Evolutionary conservation across 2,329 filamentous ascomycete genomes (phyloP), one percentile per base, ranked within the genome.

Genomic region (Apiospora phragmitis): DNA sequence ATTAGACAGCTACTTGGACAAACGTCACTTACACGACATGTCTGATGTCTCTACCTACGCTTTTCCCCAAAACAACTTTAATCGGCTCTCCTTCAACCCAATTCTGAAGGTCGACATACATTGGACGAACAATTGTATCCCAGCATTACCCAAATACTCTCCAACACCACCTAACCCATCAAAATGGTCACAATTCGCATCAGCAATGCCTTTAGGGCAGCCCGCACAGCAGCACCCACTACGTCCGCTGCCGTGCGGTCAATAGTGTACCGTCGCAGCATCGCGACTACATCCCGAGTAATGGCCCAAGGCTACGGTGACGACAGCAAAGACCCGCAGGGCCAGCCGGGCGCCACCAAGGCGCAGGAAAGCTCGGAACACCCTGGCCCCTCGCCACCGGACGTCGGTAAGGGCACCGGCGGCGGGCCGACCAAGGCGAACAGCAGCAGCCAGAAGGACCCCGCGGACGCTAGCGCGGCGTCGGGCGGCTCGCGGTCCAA

Each of bases 371-470:
- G 79, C 11, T 76, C 75, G 11, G 84, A 86, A 71, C 84, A 85
- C 71, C 84, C 84, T 1, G 83, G 84, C 3, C 83, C 83, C 6
- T 72, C 76, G 11, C 79, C 83, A 0, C 82, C 83, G 0, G 74
- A 80, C 32, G 82, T 82, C 67, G 83, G 83, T 35, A 76, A 83
- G 73, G 80, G 80, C 12, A 79, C 78, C 11, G 81, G 80, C 21
- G 79, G 76, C 51, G 78, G 80, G 4, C 76, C 80, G 16, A 82
- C 79, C 42, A 82, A 83, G 71, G 76, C 74, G 8, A 62, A 62
- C 55, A 68, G 75, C 26, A 69, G 75, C 6, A 75, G 74, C 42
- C 21, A 72, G 67, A 75, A 77, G 70, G 72, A 75, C 8, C 77
- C 79, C 67, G 79, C 79, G 67, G 76, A 80, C 24, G 76, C 79